Percentiles rank a stretch among this genome's conserved stretches.
Conservation (phyloP, 768 basidiomycete species). For the Porphyrellus cyaneotinctus region DNA sequence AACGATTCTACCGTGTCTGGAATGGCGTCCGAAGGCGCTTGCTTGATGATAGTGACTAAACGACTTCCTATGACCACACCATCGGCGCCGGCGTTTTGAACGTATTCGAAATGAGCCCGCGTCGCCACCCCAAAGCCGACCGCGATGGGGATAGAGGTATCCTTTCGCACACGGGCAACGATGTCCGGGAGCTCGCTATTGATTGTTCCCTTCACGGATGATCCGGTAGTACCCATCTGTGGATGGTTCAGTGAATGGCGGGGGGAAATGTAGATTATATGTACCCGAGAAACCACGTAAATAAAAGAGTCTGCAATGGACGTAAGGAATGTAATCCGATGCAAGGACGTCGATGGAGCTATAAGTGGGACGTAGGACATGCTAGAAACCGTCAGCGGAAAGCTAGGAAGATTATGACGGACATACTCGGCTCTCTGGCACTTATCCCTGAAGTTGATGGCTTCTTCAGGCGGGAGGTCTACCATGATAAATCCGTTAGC, state of each 20-base stretch:
- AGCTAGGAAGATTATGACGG: background rate
- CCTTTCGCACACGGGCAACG: constrained; percentile 74
- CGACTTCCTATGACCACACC: constrained; percentile 93
- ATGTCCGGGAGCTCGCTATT: constrained; percentile 80
- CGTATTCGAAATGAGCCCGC: constrained; percentile 80
- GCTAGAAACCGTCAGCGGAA: constrained; percentile 39
- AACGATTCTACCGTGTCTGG: constrained; percentile 60
- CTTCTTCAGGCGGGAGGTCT: constrained; percentile 97
- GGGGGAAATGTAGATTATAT: constrained; percentile 7
- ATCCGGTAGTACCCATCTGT: constrained; percentile 98
- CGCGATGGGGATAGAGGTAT: constrained; percentile 78
- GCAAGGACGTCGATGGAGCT: constrained; percentile 86
- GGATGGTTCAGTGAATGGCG: constrained; percentile 3
- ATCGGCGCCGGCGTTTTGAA: constrained; percentile 86
- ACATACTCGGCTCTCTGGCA: constrained; percentile 77
- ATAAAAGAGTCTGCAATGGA: constrained; percentile 97
- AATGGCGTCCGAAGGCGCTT: constrained; percentile 46
- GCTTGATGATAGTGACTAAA: constrained; percentile 76
- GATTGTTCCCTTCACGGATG: constrained; percentile 66
- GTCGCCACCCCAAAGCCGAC: constrained; percentile 97
- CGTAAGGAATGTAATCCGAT: constrained; percentile 85
- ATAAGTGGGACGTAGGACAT: constrained; percentile 94
- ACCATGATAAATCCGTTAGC: constrained; percentile 98
- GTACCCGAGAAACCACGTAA: constrained; percentile 94
- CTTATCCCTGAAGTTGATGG: constrained; percentile 83